A percentile compares a stretch with the other conserved stretches of the same genome.
Evolutionary conservation across 1,284 basidiomycete species (phyloP).

Genomic region (Ustilago curta): DNA sequence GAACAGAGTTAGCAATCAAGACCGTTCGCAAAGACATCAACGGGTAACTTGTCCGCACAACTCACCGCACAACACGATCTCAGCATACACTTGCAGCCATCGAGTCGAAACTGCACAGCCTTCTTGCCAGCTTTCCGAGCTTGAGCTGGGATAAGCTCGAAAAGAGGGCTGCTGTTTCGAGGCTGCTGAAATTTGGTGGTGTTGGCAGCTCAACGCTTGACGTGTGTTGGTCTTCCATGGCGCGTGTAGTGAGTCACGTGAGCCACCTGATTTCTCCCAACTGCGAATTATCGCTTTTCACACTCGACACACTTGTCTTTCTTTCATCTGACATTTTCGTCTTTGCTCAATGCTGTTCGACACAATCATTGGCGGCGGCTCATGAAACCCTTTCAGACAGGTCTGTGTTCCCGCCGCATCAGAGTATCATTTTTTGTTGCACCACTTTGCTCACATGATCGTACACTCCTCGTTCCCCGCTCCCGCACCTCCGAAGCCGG

Average conservation of each 20-base stretch:
- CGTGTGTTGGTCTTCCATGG: slow-evolving; percentile 31
- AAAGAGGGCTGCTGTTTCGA: not conserved
- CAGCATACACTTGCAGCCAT: no score
- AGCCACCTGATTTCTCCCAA: slow-evolving; percentile 1
- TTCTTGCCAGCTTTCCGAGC: no score
- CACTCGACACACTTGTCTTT: slow-evolving; percentile 1
- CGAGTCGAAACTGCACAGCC: no score
- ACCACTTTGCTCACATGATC: slow-evolving; percentile 51
- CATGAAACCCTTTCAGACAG: no score
- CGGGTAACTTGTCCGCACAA: no score
- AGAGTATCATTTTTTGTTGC: not conserved
- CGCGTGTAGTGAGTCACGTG: slow-evolving; percentile 36
- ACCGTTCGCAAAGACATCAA: no score
- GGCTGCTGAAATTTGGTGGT: not conserved
- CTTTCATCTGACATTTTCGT: not conserved
- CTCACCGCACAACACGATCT: no score
- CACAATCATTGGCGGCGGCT: no score
- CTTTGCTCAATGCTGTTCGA: no score
- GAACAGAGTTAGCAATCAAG: no score
- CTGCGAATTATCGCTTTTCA: no score
- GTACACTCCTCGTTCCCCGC: slow-evolving; percentile 55
- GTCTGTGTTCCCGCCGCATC: not conserved
- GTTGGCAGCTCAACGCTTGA: not conserved
- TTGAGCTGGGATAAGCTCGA: no score
- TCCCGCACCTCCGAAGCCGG: slow-evolving; percentile 47